These are phyloP conservation scores for Echeveria elegans DNA, from an alignment of 164 flowering plant genomes.

Conservation along the genomic window DNA sequence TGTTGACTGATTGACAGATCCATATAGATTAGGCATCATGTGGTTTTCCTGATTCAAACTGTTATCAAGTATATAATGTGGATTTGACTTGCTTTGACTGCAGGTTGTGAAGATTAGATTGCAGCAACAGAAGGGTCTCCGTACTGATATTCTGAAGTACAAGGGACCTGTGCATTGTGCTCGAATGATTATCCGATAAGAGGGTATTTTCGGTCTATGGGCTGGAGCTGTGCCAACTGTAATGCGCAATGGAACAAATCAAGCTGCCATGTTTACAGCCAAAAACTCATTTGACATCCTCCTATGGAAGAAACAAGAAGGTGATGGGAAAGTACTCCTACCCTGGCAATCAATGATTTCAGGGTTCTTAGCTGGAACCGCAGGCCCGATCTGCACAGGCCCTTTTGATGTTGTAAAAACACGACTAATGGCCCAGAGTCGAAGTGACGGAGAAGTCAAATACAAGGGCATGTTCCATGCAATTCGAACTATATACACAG, in stretches of 20 bases:
- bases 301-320: constrained; percentile 87
- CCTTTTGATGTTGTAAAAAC: constrained; percentile 98
- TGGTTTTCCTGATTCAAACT: no score
- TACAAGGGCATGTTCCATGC: constrained; percentile 95
- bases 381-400: constrained; percentile 91
- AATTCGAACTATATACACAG: constrained; percentile 68
- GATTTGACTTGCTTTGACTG: constrained; percentile 8
- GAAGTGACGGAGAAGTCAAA: constrained; percentile 42
- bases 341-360: constrained; percentile 99
- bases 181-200: constrained; percentile 32
- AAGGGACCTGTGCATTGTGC: constrained; percentile 97
- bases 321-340: constrained; percentile 73
- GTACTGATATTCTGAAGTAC: constrained; percentile 73
- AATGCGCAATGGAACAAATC: constrained; percentile 98
- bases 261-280: constrained; percentile 95
- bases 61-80: neutral
- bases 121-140: constrained; percentile 88
- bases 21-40: no score
- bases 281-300: constrained; percentile 71
- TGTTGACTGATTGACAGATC: no score
- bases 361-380: constrained; percentile 92
- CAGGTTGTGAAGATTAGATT: constrained; percentile 97
- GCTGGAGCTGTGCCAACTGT: no score
- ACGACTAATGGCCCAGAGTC: constrained; percentile 86
- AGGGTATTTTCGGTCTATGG: no score